Evolutionary conservation across 176 grass and related monocot genomes (phyloP).

Genomic region (Avena sativa): DNA sequence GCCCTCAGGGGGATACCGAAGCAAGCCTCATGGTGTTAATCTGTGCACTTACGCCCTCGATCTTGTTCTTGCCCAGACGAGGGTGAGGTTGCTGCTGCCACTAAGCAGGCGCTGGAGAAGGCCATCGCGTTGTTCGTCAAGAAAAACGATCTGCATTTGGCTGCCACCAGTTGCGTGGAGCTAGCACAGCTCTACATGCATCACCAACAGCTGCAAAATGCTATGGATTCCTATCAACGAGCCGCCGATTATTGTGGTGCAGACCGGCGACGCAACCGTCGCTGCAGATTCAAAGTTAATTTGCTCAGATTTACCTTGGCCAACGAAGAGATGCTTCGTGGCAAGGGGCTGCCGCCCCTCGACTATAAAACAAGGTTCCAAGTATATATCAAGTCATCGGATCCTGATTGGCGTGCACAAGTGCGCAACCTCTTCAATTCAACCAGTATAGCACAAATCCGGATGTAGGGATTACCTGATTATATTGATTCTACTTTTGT

Average conservation of each 20-base stretch:
- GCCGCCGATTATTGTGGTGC: neutral
- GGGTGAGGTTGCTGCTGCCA: slow-evolving; percentile 10
- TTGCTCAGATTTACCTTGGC: neutral
- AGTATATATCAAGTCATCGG: slow-evolving; percentile 1
- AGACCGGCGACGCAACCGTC: neutral
- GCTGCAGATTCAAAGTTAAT: neutral
- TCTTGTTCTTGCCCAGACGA: neutral
- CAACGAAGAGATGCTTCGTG: neutral
- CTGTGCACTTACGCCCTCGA: neutral
- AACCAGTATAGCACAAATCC: neutral
- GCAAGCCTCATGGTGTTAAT: neutral
- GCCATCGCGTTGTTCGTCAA: neutral
- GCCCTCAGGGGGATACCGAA: no score
- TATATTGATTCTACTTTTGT: neutral
- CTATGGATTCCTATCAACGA: neutral
- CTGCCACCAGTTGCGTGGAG: neutral
- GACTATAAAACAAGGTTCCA: neutral
- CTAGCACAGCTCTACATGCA: neutral
- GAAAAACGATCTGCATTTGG: slow-evolving; percentile 11
- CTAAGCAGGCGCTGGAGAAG: neutral
- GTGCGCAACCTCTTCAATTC: neutral
- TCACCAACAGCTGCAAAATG: neutral
- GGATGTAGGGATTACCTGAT: slow-evolving; percentile 1
- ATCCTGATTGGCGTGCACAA: neutral
- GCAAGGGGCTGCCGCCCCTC: neutral